Evolutionary conservation across 192 early-diverging fungal genomes (phyloP).

Genomic region (Coemansia aciculifera): DNA sequence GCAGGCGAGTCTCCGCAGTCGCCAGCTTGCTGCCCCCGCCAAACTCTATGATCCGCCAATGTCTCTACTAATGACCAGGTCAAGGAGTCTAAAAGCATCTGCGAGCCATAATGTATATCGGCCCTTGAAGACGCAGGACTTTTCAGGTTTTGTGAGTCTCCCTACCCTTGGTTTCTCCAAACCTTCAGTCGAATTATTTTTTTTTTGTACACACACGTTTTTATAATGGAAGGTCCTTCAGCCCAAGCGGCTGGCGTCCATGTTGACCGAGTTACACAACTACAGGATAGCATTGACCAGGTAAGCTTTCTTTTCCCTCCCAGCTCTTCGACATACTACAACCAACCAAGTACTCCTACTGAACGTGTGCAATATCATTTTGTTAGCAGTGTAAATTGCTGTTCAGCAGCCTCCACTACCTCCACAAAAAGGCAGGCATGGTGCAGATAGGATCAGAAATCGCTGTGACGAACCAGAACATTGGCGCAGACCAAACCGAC

Average conservation of each 20-base stretch:
- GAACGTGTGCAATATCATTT: not conserved
- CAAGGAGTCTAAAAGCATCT: not conserved
- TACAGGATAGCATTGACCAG: conserved; percentile 55
- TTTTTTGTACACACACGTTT: not conserved
- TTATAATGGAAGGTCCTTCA: conserved; percentile 24
- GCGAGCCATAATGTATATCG: not conserved
- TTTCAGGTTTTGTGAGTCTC: not conserved
- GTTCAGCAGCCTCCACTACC: conserved; percentile 49
- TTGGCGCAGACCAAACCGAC: conserved; percentile 28
- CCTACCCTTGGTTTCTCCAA: not conserved
- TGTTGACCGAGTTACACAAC: conserved; percentile 53
- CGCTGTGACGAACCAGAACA: conserved; percentile 46
- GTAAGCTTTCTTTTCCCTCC: not conserved
- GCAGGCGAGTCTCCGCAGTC: not conserved
- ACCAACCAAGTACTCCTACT: not conserved
- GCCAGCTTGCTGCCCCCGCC: conserved; percentile 9
- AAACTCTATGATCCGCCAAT: conserved; percentile 16
- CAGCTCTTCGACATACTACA: not conserved
- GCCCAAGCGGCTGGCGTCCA: conserved; percentile 40
- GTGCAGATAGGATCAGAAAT: conserved; percentile 36
- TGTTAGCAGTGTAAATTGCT: conserved; percentile 50
- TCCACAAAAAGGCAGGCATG: conserved; percentile 55
- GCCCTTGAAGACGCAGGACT: not conserved
- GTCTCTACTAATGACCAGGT: too few relatives aligned
- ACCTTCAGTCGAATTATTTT: not conserved